Percentiles rank a stretch among this genome's conserved stretches.
These are phyloP conservation scores for Phytophthora pseudosyringae DNA, from an alignment of 352 stramenopile genomes.

Conservation along the genomic window DNA sequence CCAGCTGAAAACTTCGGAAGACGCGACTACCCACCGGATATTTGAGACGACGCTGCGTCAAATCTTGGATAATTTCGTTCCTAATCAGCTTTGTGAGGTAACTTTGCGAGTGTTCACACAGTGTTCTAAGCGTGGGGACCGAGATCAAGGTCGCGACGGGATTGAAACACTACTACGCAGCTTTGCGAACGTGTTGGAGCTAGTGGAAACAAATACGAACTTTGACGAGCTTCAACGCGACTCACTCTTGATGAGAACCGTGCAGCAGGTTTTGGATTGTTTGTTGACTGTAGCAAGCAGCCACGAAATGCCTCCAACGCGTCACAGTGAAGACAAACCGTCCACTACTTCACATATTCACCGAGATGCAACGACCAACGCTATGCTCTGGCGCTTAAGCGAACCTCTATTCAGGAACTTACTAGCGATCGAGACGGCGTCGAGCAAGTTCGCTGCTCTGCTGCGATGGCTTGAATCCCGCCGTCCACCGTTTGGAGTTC, in stretches of 20 bases:
- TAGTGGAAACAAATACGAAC: slow-evolving; percentile 4
- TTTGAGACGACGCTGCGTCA: slow-evolving; percentile 2
- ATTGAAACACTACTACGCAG: slow-evolving; percentile 15
- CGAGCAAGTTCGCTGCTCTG: slow-evolving; percentile 14
- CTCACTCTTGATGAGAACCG: slow-evolving; percentile 5
- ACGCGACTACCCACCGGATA: background rate
- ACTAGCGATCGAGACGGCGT: slow-evolving; percentile 19
- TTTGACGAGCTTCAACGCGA: slow-evolving; percentile 8
- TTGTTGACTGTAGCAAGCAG: slow-evolving; percentile 13
- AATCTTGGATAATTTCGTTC: slow-evolving; percentile 5
- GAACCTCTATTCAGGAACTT: slow-evolving; percentile 33
- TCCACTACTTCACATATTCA: slow-evolving; percentile 3
- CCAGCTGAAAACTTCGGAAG: background rate
- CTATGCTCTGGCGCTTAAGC: slow-evolving; percentile 42
- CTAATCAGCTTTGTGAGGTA: slow-evolving; percentile 8
- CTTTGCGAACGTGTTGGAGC: slow-evolving; percentile 13
- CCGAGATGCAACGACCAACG: slow-evolving; percentile 12
- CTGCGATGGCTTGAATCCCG: slow-evolving; percentile 26
- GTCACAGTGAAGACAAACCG: background rate
- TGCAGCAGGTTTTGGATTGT: slow-evolving; percentile 16
- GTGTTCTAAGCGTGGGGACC: slow-evolving; percentile 2
- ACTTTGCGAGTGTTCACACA: slow-evolving; percentile 15
- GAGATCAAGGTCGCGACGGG: slow-evolving; percentile 5
- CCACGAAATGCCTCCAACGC: slow-evolving; percentile 1
- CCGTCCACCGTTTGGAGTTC: slow-evolving; percentile 10